phyloP scores from a whole-genome alignment of 257 asterid species.

The Lycium barbarum region DNA sequence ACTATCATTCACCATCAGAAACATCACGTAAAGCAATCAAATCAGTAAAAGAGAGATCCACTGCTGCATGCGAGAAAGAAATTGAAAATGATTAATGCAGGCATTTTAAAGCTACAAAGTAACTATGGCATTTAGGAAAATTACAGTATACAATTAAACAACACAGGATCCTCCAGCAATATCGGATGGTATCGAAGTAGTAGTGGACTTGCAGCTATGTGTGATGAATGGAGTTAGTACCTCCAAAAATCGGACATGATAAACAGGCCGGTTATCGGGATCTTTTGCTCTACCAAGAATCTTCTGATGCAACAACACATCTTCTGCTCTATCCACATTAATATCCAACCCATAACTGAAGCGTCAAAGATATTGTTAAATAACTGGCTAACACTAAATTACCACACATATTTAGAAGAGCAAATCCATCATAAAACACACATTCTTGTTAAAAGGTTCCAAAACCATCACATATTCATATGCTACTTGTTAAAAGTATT shows the following conservation, averaged over 20 bases:
- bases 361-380: conserved; percentile 20
- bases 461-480: neutral
- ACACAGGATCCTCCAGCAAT: neutral
- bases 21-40: neutral
- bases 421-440: neutral
- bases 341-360: conserved; percentile 81
- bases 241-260: conserved; percentile 80
- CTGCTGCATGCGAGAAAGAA: neutral
- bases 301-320: conserved; percentile 80
- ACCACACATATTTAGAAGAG: neutral
- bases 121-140: neutral
- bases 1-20: neutral
- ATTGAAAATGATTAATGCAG: neutral
- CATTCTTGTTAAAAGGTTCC: neutral
- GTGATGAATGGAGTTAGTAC: conserved; percentile 42
- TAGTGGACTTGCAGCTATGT: neutral
- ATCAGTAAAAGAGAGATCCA: conserved; percentile 17
- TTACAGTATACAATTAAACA: neutral
- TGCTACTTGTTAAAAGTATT: neutral
- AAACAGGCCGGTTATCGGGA: conserved; percentile 77
- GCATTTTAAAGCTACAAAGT: conserved; percentile 9
- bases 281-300: conserved; percentile 82
- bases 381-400: neutral
- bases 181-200: conserved; percentile 12
- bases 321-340: conserved; percentile 86